Evolutionary conservation across 495 filamentous ascomycete genomes (phyloP).

Genomic region (Beverwykella pulmonaria): DNA sequence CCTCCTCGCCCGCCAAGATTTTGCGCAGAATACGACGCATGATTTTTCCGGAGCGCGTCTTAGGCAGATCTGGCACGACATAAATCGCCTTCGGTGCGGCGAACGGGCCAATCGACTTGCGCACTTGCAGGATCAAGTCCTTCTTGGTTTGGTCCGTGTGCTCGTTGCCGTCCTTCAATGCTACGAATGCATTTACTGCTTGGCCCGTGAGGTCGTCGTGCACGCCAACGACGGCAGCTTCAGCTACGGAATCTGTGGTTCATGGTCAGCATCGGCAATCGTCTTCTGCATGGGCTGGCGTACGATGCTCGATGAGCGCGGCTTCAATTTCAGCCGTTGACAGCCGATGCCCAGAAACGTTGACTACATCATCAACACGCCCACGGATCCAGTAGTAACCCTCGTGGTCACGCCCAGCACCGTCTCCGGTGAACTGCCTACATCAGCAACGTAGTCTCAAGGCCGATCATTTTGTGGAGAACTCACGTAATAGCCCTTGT

Average conservation of each 20-base stretch:
- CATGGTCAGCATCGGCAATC: conserved; percentile 12
- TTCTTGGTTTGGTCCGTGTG: conserved; percentile 81
- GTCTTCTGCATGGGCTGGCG: conserved; percentile 36
- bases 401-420: conserved; percentile 94
- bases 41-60: conserved; percentile 97
- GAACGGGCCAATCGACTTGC: conserved; percentile 96
- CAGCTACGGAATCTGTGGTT: conserved; percentile 69
- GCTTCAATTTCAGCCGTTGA: conserved; percentile 98
- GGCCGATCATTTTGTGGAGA: background rate
- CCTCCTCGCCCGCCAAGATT: conserved; percentile 95
- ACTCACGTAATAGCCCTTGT: conserved; percentile 96
- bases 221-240: conserved; percentile 95
- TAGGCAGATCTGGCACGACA: conserved; percentile 88
- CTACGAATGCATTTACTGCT: conserved; percentile 94
- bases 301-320: conserved; percentile 87
- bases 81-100: conserved; percentile 93
- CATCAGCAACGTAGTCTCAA: conserved; percentile 43
- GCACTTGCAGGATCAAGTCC: conserved; percentile 90
- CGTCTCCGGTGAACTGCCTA: conserved; percentile 91
- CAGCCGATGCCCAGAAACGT: conserved; percentile 92
- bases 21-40: conserved; percentile 97
- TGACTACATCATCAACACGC: conserved; percentile 97
- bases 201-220: conserved; percentile 92
- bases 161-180: conserved; percentile 85
- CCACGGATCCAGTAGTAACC: conserved; percentile 99